Percentiles rank a stretch among this genome's conserved stretches.
phyloP scores from a whole-genome alignment of 1,284 basidiomycete genomes.

The Exsudoporus floridanus region DNA sequence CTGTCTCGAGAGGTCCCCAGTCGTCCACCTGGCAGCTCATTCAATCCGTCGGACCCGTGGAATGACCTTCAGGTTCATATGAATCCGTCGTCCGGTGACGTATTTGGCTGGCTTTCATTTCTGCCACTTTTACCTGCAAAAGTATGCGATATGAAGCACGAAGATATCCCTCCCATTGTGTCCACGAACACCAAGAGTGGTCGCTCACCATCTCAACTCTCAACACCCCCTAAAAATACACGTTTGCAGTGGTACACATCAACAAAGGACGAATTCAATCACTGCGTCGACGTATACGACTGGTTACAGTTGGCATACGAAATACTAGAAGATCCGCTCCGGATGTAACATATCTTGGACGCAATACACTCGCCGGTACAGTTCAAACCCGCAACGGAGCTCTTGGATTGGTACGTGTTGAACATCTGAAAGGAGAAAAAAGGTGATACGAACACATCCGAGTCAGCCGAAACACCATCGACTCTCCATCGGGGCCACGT shows the following conservation, averaged over 20 bases:
- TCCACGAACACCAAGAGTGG: not conserved
- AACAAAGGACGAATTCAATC: not conserved
- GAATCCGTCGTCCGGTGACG: too few species aligned
- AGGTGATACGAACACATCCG: not conserved
- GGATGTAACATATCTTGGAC: slow-evolving; percentile 49
- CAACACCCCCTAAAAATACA: not conserved
- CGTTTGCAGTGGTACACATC: not conserved
- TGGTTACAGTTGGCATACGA: slow-evolving; percentile 39
- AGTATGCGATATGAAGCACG: not conserved
- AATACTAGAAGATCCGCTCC: slow-evolving; percentile 39
- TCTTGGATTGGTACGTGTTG: slow-evolving; percentile 46
- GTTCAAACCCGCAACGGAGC: slow-evolving; percentile 29
- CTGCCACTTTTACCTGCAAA: not conserved
- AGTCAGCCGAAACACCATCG: not conserved
- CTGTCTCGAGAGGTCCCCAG: not conserved
- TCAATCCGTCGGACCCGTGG: not conserved
- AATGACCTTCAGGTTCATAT: not conserved
- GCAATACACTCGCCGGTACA: slow-evolving; percentile 41
- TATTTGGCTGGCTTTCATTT: not conserved
- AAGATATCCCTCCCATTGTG: not conserved
- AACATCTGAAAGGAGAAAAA: slow-evolving; percentile 30
- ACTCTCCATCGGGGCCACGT: not conserved
- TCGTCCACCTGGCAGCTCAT: not conserved
- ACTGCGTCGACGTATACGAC: slow-evolving; percentile 37
- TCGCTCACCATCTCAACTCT: not conserved